phyloP scores from a whole-genome alignment of 306 rosid species.

The Acacia melanoxylon region DNA sequence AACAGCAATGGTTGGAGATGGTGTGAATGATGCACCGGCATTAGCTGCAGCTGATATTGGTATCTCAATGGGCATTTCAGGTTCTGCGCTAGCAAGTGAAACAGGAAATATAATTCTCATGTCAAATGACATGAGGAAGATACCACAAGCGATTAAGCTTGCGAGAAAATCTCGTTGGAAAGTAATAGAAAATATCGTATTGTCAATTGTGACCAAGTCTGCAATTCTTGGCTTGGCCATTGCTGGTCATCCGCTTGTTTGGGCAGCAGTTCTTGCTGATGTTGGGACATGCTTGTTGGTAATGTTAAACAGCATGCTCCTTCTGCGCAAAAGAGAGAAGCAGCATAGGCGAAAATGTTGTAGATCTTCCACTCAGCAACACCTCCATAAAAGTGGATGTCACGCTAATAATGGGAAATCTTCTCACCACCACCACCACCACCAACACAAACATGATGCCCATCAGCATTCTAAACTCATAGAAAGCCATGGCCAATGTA shows the following conservation, averaged over 20 bases:
- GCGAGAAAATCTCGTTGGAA: slow-evolving; percentile 61
- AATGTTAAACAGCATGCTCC: slow-evolving; percentile 87
- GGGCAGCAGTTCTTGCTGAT: slow-evolving; percentile 99
- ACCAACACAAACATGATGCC: slow-evolving; percentile 28
- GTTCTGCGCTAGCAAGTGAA: slow-evolving; percentile 93
- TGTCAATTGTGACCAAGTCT: slow-evolving; percentile 63
- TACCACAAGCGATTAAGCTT: slow-evolving; percentile 76
- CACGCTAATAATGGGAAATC: slow-evolving; percentile 25
- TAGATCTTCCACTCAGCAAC: slow-evolving; percentile 40
- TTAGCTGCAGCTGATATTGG: slow-evolving; percentile 92
- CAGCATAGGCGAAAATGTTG: slow-evolving; percentile 51
- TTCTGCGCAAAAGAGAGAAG: slow-evolving; percentile 46
- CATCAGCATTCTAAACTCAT: slow-evolving; percentile 20
- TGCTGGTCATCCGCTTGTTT: slow-evolving; percentile 85
- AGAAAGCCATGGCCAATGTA: slow-evolving; percentile 34
- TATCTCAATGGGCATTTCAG: slow-evolving; percentile 95
- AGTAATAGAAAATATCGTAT: slow-evolving; percentile 61
- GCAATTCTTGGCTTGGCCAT: slow-evolving; percentile 71
- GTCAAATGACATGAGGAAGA: slow-evolving; percentile 83
- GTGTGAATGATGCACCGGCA: slow-evolving; percentile 94
- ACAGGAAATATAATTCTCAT: slow-evolving; percentile 80
- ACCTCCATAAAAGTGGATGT: slow-evolving; percentile 49
- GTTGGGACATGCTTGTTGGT: slow-evolving; percentile 89
- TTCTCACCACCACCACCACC: slow-evolving; percentile 23
- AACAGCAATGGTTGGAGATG: slow-evolving; percentile 94